phyloP scores from a whole-genome alignment of 164 flowering plant genomes.

The Santalum album region DNA sequence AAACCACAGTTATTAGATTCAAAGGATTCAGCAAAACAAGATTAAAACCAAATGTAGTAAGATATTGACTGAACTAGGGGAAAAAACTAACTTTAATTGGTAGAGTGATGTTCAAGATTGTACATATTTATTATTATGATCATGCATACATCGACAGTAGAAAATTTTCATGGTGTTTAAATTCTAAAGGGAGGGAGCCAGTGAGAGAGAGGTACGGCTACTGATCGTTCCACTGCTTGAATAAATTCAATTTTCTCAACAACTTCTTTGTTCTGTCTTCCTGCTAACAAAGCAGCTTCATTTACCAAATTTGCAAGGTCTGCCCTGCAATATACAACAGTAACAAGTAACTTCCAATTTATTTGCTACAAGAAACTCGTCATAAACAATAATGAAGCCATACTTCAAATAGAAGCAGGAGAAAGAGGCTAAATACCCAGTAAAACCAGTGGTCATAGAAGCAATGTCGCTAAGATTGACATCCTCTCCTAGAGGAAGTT shows the following conservation, averaged over 20 bases:
- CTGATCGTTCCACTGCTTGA: slow-evolving; percentile 91
- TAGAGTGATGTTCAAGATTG: too few species aligned
- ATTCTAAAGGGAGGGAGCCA: slow-evolving; percentile 5
- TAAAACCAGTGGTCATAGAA: slow-evolving; percentile 92
- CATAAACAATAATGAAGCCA: background rate
- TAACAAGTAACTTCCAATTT: slow-evolving; percentile 8
- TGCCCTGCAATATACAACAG: slow-evolving; percentile 60
- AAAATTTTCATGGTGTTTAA: too few species aligned
- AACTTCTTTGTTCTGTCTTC: slow-evolving; percentile 63
- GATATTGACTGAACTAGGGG: too few species aligned
- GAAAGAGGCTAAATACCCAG: slow-evolving; percentile 49
- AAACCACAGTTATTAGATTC: too few species aligned
- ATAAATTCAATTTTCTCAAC: slow-evolving; percentile 88
- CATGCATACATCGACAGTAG: too few species aligned
- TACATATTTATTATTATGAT: too few species aligned
- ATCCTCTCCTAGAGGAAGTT: slow-evolving; percentile 79
- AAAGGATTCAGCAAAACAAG: too few species aligned
- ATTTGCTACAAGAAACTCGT: background rate
- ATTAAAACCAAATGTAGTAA: too few species aligned
- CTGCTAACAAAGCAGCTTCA: slow-evolving; percentile 98
- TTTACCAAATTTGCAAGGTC: slow-evolving; percentile 97
- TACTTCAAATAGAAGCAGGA: background rate
- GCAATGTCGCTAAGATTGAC: slow-evolving; percentile 75
- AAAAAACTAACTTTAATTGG: too few species aligned
- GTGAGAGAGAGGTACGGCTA: slow-evolving; percentile 60